A percentile compares a stretch with the other conserved stretches of the same genome.
Evolutionary conservation across 495 filamentous ascomycete species (phyloP).

Genomic region (Aspergillus olivimuriae): DNA sequence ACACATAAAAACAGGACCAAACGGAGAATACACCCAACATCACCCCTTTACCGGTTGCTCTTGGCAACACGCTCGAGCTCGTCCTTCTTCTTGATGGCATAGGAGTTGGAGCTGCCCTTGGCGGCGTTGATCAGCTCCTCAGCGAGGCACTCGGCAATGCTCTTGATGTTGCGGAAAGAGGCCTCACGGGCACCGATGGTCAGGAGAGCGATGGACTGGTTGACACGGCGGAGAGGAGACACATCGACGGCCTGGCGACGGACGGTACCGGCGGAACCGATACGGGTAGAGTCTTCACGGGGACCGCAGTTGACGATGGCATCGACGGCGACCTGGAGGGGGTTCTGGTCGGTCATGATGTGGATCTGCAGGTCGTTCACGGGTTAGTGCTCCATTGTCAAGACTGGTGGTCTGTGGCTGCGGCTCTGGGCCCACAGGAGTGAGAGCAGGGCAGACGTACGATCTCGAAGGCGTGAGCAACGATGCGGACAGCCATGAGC

Average conservation of each 20-base stretch:
- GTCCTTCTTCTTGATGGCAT: slow-evolving; percentile 99
- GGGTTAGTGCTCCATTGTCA: slow-evolving; percentile 2
- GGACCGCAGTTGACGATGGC: slow-evolving; percentile 99
- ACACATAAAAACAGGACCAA: slow-evolving; percentile 41
- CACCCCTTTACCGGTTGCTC: slow-evolving; percentile 84
- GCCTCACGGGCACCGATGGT: slow-evolving; percentile 97
- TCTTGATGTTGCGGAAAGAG: slow-evolving; percentile 98
- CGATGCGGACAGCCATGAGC: slow-evolving; percentile 98
- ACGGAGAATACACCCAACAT: slow-evolving; percentile 42
- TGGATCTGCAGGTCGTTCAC: slow-evolving; percentile 64
- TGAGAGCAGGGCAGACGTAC: slow-evolving; percentile 52
- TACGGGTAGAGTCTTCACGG: slow-evolving; percentile 99
- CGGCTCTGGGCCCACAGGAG: no score
- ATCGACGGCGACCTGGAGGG: slow-evolving; percentile 98
- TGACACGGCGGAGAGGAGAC: slow-evolving; percentile 96
- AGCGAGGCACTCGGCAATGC: slow-evolving; percentile 93
- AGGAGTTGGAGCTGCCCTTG: slow-evolving; percentile 99
- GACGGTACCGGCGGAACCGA: slow-evolving; percentile 98
- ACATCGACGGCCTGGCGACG: slow-evolving; percentile 99
- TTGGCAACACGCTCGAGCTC: slow-evolving; percentile 99
- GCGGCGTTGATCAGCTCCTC: slow-evolving; percentile 99
- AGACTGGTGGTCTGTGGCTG: no score
- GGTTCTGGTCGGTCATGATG: slow-evolving; percentile 99
- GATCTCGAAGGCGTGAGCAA: slow-evolving; percentile 98
- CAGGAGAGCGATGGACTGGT: slow-evolving; percentile 97